These are phyloP conservation scores for Yamadazyma dendronema DNA, from an alignment of 1,139 yeast species.

Conservation along the genomic window DNA sequence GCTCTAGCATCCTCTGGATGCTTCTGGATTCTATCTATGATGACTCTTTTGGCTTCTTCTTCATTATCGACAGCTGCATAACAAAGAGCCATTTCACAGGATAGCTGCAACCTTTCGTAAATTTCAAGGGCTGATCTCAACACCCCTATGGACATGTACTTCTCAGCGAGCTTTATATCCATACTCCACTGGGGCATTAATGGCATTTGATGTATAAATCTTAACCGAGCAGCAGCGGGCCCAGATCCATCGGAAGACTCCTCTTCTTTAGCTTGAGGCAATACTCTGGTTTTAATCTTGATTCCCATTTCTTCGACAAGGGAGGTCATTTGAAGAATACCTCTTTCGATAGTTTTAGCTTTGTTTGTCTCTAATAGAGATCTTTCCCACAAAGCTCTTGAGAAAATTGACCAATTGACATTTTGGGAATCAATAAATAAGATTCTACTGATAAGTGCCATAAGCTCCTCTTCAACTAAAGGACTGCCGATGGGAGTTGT, in stretches of 20 bases:
- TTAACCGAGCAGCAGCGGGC: constrained; percentile 52
- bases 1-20: constrained; percentile 83
- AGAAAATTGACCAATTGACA: constrained; percentile 76
- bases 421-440: constrained; percentile 48
- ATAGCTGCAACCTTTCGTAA: constrained; percentile 74
- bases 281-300: constrained; percentile 57
- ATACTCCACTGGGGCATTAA: constrained; percentile 83
- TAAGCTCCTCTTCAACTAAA: constrained; percentile 76
- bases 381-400: constrained; percentile 88
- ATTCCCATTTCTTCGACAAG: constrained; percentile 86
- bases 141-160: constrained; percentile 83
- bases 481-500: constrained; percentile 71
- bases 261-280: constrained; percentile 45
- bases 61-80: constrained; percentile 84
- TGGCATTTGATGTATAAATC: constrained; percentile 73
- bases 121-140: constrained; percentile 86
- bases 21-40: constrained; percentile 50
- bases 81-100: constrained; percentile 87
- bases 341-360: constrained; percentile 89
- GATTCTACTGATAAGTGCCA: constrained; percentile 72
- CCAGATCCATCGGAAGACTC: constrained; percentile 19
- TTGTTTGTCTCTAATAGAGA: constrained; percentile 77
- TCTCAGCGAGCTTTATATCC: constrained; percentile 82
- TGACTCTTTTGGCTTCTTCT: constrained; percentile 58
- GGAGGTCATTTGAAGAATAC: constrained; percentile 89